Conservation (phyloP, 495 filamentous ascomycete species). For the Lasiosphaeris hirsuta region DNA sequence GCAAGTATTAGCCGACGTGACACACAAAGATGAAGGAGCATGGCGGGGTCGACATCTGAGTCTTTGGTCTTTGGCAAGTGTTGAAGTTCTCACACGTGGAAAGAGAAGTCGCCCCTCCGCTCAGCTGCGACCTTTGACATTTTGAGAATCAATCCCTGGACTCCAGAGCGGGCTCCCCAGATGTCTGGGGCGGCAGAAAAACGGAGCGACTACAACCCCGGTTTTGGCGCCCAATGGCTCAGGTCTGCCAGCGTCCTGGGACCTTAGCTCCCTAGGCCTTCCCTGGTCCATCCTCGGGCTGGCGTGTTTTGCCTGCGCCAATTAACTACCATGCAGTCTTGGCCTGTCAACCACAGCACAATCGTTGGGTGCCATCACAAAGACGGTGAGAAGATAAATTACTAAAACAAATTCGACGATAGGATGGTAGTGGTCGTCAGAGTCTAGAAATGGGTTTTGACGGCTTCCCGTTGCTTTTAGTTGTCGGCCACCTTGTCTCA, state of each 20-base stretch:
- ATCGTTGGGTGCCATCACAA: no score
- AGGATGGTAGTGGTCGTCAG: neutral
- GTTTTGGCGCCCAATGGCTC: neutral
- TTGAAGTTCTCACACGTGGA: no score
- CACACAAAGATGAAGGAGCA: neutral
- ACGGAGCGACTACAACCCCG: neutral
- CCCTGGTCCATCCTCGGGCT: neutral
- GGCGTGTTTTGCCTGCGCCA: neutral
- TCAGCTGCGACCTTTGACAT: no score
- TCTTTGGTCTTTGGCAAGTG: neutral
- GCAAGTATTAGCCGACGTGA: neutral
- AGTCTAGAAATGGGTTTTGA: neutral
- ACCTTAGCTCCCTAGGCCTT: neutral
- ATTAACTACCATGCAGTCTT: neutral
- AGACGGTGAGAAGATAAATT: neutral
- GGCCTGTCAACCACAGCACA: no score
- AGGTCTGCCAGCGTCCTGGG: neutral
- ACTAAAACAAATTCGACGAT: neutral
- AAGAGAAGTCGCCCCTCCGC: no score
- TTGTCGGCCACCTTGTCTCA: neutral
- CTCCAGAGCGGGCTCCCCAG: neutral
- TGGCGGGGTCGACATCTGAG: neutral
- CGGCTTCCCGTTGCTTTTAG: neutral
- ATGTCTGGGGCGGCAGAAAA: neutral
- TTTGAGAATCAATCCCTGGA: no score